A percentile compares a stretch with the other conserved stretches of the same genome.
Conservation (phyloP, 192 early-diverging fungal genomes). For the Coemansia sp. region DNA sequence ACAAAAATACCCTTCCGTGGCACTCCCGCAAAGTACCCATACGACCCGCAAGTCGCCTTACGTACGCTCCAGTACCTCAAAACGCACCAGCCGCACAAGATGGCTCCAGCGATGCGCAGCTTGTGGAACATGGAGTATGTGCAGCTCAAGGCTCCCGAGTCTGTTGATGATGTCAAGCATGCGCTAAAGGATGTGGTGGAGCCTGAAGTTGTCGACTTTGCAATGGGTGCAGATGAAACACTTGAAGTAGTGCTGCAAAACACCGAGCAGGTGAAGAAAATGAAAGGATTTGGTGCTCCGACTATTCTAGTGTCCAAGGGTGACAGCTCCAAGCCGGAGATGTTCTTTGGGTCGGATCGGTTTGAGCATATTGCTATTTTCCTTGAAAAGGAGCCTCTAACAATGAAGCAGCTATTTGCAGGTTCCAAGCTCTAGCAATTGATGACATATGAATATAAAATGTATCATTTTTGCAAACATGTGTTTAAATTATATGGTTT, state of each 20-base stretch:
- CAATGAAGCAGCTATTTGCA: conserved; percentile 49
- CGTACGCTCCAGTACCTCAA: conserved; percentile 43
- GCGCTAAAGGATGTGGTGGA: conserved; percentile 21
- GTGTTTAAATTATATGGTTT: too few species aligned
- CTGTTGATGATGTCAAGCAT: conserved; percentile 23
- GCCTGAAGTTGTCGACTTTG: conserved; percentile 20
- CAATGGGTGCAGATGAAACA: conserved; percentile 11
- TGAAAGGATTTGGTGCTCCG: conserved; percentile 42
- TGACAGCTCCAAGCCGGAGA: conserved; percentile 18
- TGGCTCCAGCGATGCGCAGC: conserved; percentile 33
- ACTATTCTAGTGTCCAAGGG: conserved; percentile 34
- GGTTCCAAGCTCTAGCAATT: conserved; percentile 15
- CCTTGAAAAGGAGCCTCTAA: conserved; percentile 30
- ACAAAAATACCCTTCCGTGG: conserved; percentile 47
- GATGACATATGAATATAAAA: not conserved
- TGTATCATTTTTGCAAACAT: not conserved
- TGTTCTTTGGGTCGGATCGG: conserved; percentile 48
- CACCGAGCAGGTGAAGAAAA: conserved; percentile 11
- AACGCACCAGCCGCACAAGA: conserved; percentile 13
- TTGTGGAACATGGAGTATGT: conserved; percentile 45
- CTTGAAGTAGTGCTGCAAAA: conserved; percentile 22
- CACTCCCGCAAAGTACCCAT: conserved; percentile 31
- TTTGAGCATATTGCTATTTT: conserved; percentile 49
- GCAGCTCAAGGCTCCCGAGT: conserved; percentile 23
- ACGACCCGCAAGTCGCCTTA: conserved; percentile 27